These are phyloP conservation scores for Fusarium torulosum DNA, from an alignment of 2,329 filamentous ascomycete genomes.

Conservation along the genomic window DNA sequence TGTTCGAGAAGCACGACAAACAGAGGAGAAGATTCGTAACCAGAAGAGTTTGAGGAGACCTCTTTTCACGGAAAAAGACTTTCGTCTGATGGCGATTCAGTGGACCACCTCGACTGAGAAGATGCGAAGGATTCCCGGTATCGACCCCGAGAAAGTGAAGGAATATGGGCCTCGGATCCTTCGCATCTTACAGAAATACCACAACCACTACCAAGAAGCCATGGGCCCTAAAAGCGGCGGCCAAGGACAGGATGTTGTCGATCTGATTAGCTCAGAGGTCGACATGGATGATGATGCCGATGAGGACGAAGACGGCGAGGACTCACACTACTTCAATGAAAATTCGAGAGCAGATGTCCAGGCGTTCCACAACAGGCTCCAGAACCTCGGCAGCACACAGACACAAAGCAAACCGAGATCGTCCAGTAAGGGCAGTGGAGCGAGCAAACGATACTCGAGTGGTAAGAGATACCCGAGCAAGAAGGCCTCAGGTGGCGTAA, in stretches of 20 bases:
- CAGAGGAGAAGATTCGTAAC: conserved; percentile 73
- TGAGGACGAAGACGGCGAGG: conserved; percentile 55
- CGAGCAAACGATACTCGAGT: conserved; percentile 47
- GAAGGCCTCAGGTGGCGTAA: conserved; percentile 48
- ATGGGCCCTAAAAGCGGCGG: conserved; percentile 54
- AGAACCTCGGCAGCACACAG: conserved; percentile 47
- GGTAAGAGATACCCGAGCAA: conserved; percentile 50
- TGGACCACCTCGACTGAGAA: conserved; percentile 72
- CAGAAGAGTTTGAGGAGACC: conserved; percentile 67
- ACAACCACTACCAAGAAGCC: conserved; percentile 63
- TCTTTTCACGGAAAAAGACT: conserved; percentile 76
- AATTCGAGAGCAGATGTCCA: conserved; percentile 49
- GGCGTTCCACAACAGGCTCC: conserved; percentile 52
- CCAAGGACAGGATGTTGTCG: conserved; percentile 61
- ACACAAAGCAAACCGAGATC: conserved; percentile 46
- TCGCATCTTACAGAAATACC: conserved; percentile 65
- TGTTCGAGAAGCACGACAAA: conserved; percentile 68
- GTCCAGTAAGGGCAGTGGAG: conserved; percentile 46
- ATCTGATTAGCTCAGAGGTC: conserved; percentile 65
- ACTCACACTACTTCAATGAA: conserved; percentile 63
- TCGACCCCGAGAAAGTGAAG: conserved; percentile 72
- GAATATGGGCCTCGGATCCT: conserved; percentile 72
- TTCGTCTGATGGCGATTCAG: conserved; percentile 78
- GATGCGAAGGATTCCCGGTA: conserved; percentile 73
- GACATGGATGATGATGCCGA: conserved; percentile 55